Evolutionary conservation across 176 grass and related monocot genomes (phyloP).

Genomic region (Ananas comosus): DNA sequence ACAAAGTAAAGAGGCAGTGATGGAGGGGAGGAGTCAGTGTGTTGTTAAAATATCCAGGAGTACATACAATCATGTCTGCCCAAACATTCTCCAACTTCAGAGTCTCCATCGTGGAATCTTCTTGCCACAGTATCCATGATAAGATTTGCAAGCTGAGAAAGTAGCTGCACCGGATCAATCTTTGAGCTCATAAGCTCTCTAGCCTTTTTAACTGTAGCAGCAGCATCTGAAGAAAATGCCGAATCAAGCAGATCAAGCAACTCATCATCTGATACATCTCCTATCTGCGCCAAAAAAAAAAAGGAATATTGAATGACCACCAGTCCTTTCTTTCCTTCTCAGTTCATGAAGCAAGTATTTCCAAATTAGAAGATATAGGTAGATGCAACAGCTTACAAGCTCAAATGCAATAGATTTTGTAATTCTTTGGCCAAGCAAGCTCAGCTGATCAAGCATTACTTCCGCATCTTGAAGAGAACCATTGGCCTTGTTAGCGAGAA

Average conservation of each 20-base stretch:
- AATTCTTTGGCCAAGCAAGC: slow-evolving; percentile 74
- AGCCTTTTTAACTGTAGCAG: slow-evolving; percentile 58
- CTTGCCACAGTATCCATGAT: slow-evolving; percentile 81
- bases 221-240: slow-evolving; percentile 73
- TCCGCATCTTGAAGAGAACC: slow-evolving; percentile 77
- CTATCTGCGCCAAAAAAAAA: slow-evolving; percentile 46
- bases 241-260: slow-evolving; percentile 69
- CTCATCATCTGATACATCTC: slow-evolving; percentile 78
- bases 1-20: not conserved
- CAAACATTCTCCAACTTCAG: slow-evolving; percentile 36
- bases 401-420: slow-evolving; percentile 58
- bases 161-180: slow-evolving; percentile 58
- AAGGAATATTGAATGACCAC: not conserved
- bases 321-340: not conserved
- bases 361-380: not conserved
- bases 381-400: slow-evolving; percentile 38
- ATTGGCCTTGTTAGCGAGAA: slow-evolving; percentile 62
- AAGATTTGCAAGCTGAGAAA: slow-evolving; percentile 71
- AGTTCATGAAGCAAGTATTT: not conserved
- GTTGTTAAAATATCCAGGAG: not conserved
- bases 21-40: not conserved
- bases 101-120: slow-evolving; percentile 28
- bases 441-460: slow-evolving; percentile 76
- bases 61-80: slow-evolving; percentile 30
- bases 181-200: slow-evolving; percentile 79